phyloP scores from a whole-genome alignment of 176 grass and related monocot species.

The Areca catechu region DNA sequence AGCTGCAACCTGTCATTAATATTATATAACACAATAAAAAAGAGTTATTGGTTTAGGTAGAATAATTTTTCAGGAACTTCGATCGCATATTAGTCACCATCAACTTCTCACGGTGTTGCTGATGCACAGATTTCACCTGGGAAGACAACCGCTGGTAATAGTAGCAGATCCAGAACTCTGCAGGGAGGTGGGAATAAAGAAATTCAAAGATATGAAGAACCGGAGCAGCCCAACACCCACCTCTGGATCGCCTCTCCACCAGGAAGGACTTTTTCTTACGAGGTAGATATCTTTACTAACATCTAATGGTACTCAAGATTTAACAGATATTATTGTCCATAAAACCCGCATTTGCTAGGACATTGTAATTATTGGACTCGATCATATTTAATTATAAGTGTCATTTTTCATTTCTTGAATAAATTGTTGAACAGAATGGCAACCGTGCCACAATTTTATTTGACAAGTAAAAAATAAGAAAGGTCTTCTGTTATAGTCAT shows the following conservation, averaged over 20 bases:
- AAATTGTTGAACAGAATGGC: constrained; percentile 25
- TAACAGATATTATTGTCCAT: no score
- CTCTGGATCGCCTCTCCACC: constrained; percentile 49
- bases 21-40: no score
- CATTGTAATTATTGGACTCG: no score
- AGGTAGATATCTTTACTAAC: constrained; percentile 9
- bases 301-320: no score
- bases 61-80: no score
- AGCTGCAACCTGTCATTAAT: no score
- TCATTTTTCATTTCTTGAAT: background rate
- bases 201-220: constrained; percentile 86
- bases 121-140: constrained; percentile 73
- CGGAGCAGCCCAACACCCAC: constrained; percentile 63
- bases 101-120: no score
- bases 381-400: no score
- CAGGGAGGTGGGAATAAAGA: constrained; percentile 90
- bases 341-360: no score
- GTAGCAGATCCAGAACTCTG: constrained; percentile 81
- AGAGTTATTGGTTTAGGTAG: no score
- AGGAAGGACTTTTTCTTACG: constrained; percentile 78
- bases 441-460: background rate
- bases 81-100: no score
- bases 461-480: background rate
- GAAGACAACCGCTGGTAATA: constrained; percentile 82
- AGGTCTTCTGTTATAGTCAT: no score